Base-by-base conservation (phyloP, 805 yeast genomes). In the Clavispora fructus region DNA sequence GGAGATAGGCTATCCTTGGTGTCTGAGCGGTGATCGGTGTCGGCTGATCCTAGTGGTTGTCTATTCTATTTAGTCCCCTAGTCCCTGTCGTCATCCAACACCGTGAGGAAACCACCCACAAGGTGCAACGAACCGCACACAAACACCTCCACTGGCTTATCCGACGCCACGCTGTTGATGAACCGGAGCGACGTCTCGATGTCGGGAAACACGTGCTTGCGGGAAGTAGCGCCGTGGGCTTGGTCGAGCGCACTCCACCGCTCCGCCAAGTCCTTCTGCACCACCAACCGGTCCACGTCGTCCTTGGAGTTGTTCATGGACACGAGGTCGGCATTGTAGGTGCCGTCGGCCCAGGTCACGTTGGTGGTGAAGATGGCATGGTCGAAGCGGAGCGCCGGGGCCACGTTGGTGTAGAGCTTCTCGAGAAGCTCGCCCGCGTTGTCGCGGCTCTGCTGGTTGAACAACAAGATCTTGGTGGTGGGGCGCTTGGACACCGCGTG, bases 401-500 rank as follows among this genome's bases (percentile, higher is more conserved):
- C 59, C 13, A 68, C 67, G 23, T 53, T 60, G 2, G 72, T 59
- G 58, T 77, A 69, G 25, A 94, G 69, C 44, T 73, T 70, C 16
- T 69, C 68, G 16, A 89, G 75, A 33, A 92, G 73, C 4, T 78
- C 78, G 19, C 73, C 74, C 5, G 91, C 90, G 49, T 70, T 71
- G 52, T 91, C 96, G 58, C 99, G 77, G 14, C 91, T 87, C 64
- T 94, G 99, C 65, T 94, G 99, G 63, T 94, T 94, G 72, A 95
- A 94, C 7, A 94, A 64, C 17, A 94, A 72, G 7, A 89, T 78
- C 14, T 69, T 70, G n/a, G 59, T 62, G 3, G 63, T 49, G 28
- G 38, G 33, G 27, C 42, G 43, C 30, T 39, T 46, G 9, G 49
- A 39, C 14, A 48, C 42, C 12, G 54, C 64, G 13, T 46, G 44